Evolutionary conservation across 2,329 filamentous ascomycete species (phyloP), one percentile per base, ranked within the genome.

Genomic region (Talaromyces sp.): DNA sequence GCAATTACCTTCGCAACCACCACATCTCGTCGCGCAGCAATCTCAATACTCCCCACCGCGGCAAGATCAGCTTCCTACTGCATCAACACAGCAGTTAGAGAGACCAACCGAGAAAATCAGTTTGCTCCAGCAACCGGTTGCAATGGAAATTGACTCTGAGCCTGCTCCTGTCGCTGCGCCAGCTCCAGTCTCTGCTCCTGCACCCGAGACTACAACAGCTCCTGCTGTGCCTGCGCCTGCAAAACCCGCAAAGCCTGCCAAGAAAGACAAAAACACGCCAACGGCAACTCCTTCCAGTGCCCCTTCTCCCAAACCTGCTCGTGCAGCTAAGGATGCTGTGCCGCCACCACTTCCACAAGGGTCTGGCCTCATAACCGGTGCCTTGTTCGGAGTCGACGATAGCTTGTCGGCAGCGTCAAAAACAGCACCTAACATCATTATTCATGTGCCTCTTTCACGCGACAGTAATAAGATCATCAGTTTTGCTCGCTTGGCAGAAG

Each of bases 381-480:
- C 81, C 41, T 77, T 84, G 15, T 86, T 85, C 63, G 84, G 82
- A 10, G 78, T 80, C 6, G 76, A 80, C 48, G 70, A 72, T 40
- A 69, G 70, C n/a, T 74, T 74, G 48, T 77, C 73, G 48, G 69
- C 68, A 41, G 63, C 71, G 3, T 63, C 64, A 31, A 76, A 70
- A 39, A 69, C 78, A 58, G 84, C 83, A 2, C 91, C 86, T 40
- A 96, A 85, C 4, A 96, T 99, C 62, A 83, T 95, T 55, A 81
- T 99, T 17, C 86, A 89, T 57, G 87, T 99, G 58, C 85, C 89
- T 0, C 81, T 99, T 39, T 84, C 87, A 59, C 89, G 91, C 40
- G 86, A 89, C 65, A 88, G 84, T 36, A 96, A 96, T 71, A 91
- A 93, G 64, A 93, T 95, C 61, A 85, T 99, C 75, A 97, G 97